Base-by-base conservation (phyloP, 768 basidiomycete genomes). In the Cystobasidium tubakii region DNA sequence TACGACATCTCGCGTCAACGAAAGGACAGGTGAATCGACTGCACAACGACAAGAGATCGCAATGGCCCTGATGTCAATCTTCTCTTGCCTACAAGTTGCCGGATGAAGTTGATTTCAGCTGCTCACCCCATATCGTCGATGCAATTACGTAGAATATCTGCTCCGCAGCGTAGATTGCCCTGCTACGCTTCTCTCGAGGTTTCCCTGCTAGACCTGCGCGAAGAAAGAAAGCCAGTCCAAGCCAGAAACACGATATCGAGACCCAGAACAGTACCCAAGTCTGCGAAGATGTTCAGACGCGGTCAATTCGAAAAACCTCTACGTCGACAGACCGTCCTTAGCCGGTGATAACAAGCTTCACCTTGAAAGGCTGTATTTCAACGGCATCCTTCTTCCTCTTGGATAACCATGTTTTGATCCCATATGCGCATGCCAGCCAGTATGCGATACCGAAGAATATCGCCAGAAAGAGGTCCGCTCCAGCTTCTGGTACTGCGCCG, bases 111-210 rank as follows among this genome's bases (percentile, higher is more conserved):
- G n/a, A n/a, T n/a, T n/a, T n/a, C n/a, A 15, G 39, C 39, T 39
- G 15, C 39, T 39, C 39, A 71, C 69, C 69, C 69, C 69, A 71
- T 7, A 71, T 55, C 19, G 54, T 29, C 3, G 69, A 60, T 21
- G 69, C 69, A 36, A 71, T 21, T 25, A 62, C 54, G 53, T 60
- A 60, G 55, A 36, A 71, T 3, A 71, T 36, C 39, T 71, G 69
- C 34, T 71, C 69, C 25, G 44, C 53, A 31, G 60, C 36, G 29
- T 57, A 71, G 19, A 54, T 62, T 17, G 25, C 3, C 23, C 44
- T 25, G 6, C 21, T 54, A 43, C 46, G 66, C 25, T 71, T 46
- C 4, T n/a, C 53, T 2, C n/a, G 69, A 33, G 33, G 19, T 36
- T 4, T 36, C 15, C 55, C 55, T 13, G 69, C 27, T n/a, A 71